These are phyloP conservation scores for Penicillium sp. DNA, from an alignment of 2,329 filamentous ascomycete species.

Conservation along the genomic window DNA sequence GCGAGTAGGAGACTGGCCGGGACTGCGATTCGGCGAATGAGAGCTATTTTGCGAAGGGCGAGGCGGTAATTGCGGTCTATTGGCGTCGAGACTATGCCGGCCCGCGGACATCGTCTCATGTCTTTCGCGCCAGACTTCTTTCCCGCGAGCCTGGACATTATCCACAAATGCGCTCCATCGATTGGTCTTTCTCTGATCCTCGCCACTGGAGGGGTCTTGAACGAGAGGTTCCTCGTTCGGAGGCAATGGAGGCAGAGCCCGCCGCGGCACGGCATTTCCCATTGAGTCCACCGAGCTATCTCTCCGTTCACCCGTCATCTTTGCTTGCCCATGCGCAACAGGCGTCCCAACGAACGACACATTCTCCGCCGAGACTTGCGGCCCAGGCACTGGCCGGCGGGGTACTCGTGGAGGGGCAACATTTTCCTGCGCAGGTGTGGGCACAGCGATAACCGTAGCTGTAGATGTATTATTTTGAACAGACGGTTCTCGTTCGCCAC, in stretches of 20 bases:
- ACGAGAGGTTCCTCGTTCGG: conserved; percentile 26
- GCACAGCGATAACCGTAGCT: not conserved
- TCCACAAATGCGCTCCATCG: conserved; percentile 36
- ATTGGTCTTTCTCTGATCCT: conserved; percentile 23
- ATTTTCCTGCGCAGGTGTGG: conserved; percentile 10
- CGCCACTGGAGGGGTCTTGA: conserved; percentile 6
- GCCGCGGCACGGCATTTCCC: conserved; percentile 15
- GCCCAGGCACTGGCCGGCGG: conserved; percentile 22
- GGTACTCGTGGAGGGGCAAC: conserved; percentile 22
- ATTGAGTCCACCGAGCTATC: not conserved
- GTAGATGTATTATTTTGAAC: conserved; percentile 3
- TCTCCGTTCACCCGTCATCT: not conserved
- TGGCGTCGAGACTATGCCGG: conserved; percentile 35
- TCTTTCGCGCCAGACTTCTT: conserved; percentile 28
- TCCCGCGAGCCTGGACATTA: conserved; percentile 22
- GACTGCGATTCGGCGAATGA: conserved; percentile 27
- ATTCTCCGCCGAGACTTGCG: conserved; percentile 25
- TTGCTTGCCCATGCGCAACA: conserved; percentile 14
- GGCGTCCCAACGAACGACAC: conserved; percentile 23
- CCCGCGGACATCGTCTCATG: conserved; percentile 25
- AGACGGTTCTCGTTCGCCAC: conserved; percentile 6
- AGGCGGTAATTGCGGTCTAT: conserved; percentile 29
- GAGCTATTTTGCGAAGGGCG: conserved; percentile 22
- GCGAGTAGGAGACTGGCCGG: conserved; percentile 32
- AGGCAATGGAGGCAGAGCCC: conserved; percentile 34